A percentile compares a stretch with the other conserved stretches of the same genome.
phyloP scores from a whole-genome alignment of 139 green algal species.

The Mesotaenium endlicherianum region DNA sequence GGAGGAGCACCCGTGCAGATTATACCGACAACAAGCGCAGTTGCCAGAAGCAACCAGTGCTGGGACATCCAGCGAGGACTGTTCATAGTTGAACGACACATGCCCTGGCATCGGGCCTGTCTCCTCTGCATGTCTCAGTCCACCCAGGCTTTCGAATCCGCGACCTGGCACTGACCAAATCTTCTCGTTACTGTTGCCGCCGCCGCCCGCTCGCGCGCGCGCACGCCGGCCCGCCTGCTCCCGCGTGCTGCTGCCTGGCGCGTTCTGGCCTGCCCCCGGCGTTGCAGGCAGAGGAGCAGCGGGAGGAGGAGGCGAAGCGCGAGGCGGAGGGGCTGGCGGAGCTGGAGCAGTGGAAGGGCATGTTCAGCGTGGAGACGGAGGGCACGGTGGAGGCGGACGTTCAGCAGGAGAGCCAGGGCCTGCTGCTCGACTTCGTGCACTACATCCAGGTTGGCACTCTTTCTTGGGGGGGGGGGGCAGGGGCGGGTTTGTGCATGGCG shows the following conservation, averaged over 20 bases:
- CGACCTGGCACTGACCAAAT: neutral
- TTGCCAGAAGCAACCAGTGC: neutral
- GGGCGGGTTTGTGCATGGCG: neutral
- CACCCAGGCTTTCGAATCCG: neutral
- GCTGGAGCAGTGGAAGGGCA: slow-evolving; percentile 47
- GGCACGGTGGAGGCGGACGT: slow-evolving; percentile 53
- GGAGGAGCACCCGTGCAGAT: neutral
- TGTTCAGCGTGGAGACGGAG: slow-evolving; percentile 49
- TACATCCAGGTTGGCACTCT: slow-evolving; percentile 65
- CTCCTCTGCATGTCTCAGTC: no score
- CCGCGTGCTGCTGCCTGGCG: slow-evolving; percentile 7
- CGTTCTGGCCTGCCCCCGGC: no score
- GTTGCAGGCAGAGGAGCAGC: slow-evolving; percentile 32
- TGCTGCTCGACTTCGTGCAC: slow-evolving; percentile 68
- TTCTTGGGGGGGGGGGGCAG: neutral
- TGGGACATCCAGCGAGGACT: neutral
- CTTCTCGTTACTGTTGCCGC: neutral
- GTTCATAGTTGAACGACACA: neutral
- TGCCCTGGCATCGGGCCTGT: no score
- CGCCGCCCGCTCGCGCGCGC: neutral
- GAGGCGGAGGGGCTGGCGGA: slow-evolving; percentile 35
- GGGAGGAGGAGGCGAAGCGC: neutral
- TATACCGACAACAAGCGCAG: neutral
- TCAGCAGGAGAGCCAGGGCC: slow-evolving; percentile 54
- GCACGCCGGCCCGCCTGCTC: neutral